Conservation (phyloP, 306 rosid genomes). For the Acacia melanoxylon region DNA sequence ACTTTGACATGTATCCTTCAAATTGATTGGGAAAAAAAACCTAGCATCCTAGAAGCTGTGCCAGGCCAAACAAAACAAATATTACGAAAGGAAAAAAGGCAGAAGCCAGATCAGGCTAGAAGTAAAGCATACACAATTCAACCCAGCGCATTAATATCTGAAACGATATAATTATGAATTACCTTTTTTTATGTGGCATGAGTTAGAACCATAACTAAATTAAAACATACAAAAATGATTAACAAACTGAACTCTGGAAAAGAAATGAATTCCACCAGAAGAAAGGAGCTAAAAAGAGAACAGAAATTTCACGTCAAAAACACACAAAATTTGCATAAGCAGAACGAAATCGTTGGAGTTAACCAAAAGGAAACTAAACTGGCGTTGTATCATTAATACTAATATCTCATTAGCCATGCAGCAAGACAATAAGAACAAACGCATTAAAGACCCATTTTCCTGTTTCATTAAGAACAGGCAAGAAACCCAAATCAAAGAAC, state of each 20-base stretch:
- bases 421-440: not conserved
- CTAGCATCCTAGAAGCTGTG: not conserved
- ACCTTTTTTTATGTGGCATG: not conserved
- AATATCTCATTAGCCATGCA: not conserved
- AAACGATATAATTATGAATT: not conserved
- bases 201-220: not conserved
- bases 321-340: not conserved
- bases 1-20: not conserved
- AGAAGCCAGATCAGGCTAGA: not conserved
- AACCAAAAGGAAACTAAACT: not conserved
- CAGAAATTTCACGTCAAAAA: not conserved
- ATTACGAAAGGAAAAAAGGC: not conserved
- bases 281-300: not conserved
- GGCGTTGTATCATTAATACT: not conserved
- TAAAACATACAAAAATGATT: not conserved
- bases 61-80: not conserved
- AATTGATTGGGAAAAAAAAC: not conserved
- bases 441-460: too few relatives aligned
- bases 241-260: not conserved
- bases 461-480: not conserved
- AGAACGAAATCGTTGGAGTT: not conserved
- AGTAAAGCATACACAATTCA: not conserved
- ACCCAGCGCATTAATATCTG: not conserved
- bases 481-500: not conserved
- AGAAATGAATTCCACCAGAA: not conserved